A percentile compares a stretch with the other conserved stretches of the same genome.
Evolutionary conservation across 2,329 filamentous ascomycete species (phyloP).

Genomic region (Emergomyces pasteurianus): DNA sequence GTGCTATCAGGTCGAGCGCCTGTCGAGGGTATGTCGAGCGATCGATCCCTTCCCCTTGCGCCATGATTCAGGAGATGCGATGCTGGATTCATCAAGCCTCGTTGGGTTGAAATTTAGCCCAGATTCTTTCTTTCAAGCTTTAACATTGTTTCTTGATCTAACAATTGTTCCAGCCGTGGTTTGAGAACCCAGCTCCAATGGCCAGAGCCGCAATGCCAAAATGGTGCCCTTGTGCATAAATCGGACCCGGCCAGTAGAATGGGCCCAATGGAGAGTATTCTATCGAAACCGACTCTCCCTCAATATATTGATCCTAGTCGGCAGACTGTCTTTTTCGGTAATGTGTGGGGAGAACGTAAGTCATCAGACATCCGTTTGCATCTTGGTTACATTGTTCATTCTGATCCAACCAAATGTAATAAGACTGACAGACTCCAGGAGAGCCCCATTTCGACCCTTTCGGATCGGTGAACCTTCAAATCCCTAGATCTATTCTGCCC

Average conservation of each 20-base stretch:
- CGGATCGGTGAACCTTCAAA: not conserved
- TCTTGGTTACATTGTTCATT: not conserved
- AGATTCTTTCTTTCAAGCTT: not conserved
- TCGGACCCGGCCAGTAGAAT: not conserved
- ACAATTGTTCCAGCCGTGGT: not conserved
- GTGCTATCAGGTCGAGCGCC: slow-evolving; percentile 19
- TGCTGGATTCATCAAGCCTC: slow-evolving; percentile 19
- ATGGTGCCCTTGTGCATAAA: not conserved
- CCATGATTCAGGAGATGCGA: slow-evolving; percentile 40
- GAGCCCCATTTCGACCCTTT: not conserved
- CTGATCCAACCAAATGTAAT: not conserved
- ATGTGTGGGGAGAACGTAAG: not conserved
- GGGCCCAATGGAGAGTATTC: not conserved
- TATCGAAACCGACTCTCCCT: not conserved
- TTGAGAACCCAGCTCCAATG: not conserved
- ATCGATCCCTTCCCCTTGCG: slow-evolving; percentile 38
- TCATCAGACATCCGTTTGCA: not conserved
- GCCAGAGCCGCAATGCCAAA: not conserved
- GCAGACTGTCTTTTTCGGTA: not conserved
- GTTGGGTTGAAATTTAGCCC: slow-evolving; percentile 10
- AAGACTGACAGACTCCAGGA: not conserved
- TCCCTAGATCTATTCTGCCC: not conserved
- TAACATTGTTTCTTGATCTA: not conserved
- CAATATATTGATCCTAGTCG: not conserved
- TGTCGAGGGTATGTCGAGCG: slow-evolving; percentile 19